Conservation (phyloP, 1,139 yeast genomes). For the Taphrina pruni region DNA sequence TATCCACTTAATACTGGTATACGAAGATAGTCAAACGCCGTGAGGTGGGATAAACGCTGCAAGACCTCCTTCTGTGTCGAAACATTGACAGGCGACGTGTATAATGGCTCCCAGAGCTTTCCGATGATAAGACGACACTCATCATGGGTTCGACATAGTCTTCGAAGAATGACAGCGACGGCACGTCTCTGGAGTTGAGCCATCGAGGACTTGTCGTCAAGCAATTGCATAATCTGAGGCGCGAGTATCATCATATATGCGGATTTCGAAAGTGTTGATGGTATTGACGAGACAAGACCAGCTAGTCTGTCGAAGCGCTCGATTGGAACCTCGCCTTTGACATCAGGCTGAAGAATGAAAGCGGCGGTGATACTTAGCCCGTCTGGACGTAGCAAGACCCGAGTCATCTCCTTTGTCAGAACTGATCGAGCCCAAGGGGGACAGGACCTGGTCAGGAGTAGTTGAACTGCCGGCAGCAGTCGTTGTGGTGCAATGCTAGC, state of each 20-base stretch:
- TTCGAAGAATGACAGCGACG: slow-evolving; percentile 9
- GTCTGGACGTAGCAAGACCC: slow-evolving; percentile 14
- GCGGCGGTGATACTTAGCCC: slow-evolving; percentile 8
- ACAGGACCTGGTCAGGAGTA: slow-evolving; percentile 1
- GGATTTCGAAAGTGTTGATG: not conserved
- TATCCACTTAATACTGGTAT: not conserved
- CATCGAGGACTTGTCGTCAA: slow-evolving; percentile 20
- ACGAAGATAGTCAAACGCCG: not conserved
- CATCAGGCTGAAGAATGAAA: slow-evolving; percentile 20
- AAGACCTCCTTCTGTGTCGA: not conserved
- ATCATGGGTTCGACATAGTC: not conserved
- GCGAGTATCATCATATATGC: slow-evolving; percentile 4
- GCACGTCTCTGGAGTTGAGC: not conserved
- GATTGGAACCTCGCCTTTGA: slow-evolving; percentile 20
- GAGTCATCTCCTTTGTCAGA: slow-evolving; percentile 18
- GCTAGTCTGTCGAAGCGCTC: slow-evolving; percentile 22
- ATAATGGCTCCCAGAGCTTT: slow-evolving; percentile 9
- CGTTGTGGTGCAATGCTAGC: slow-evolving; percentile 4
- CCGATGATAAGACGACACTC: not conserved
- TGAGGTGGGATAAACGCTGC: not conserved
- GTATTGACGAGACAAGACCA: slow-evolving; percentile 21
- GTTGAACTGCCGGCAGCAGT: not conserved
- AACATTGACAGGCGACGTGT: too few species aligned
- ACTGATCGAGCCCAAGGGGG: slow-evolving; percentile 8
- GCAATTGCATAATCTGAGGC: slow-evolving; percentile 16